These are phyloP conservation scores for Mycena albidolilacea DNA, from an alignment of 768 basidiomycete genomes.

Conservation along the genomic window DNA sequence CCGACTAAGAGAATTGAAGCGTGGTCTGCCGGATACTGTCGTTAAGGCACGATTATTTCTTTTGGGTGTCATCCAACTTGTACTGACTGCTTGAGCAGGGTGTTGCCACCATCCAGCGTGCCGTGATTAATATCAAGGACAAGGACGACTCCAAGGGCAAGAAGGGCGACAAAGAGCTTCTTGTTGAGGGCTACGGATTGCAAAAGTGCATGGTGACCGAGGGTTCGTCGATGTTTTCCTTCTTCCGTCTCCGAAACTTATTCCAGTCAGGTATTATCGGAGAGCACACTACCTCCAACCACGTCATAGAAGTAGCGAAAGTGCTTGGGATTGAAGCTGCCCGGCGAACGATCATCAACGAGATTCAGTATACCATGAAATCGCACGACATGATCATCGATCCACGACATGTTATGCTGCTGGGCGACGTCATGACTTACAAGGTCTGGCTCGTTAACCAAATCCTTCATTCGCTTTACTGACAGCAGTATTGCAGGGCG, in stretches of 20 bases:
- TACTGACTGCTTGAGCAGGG: conserved; percentile 64
- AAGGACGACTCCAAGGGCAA: conserved; percentile 84
- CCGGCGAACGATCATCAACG: conserved; percentile 92
- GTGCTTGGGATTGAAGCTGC: conserved; percentile 99
- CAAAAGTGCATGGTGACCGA: conserved; percentile 98
- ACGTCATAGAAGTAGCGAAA: conserved; percentile 95
- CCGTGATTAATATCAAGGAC: conserved; percentile 96
- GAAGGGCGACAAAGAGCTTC: conserved; percentile 90
- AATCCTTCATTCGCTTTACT: neutral
- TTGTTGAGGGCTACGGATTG: conserved; percentile 97
- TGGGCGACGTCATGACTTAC: conserved; percentile 99
- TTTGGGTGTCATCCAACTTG: neutral
- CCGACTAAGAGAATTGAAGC: conserved; percentile 87
- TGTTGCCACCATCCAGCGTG: conserved; percentile 88
- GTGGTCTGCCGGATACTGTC: conserved; percentile 86
- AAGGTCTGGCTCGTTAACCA: conserved; percentile 69
- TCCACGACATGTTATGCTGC: conserved; percentile 97
- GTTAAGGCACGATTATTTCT: conserved; percentile 76
- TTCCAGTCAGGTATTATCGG: conserved; percentile 86
- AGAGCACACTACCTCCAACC: conserved; percentile 93
- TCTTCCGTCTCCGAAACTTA: conserved; percentile 5
- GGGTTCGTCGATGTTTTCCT: conserved; percentile 62
- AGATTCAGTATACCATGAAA: conserved; percentile 97
- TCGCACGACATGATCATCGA: conserved; percentile 99
- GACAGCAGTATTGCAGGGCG: conserved; percentile 70